Evolutionary conservation across 805 yeast species (phyloP), one percentile per base, ranked within the genome.

Genomic region (Metschnikowia lachancei): DNA sequence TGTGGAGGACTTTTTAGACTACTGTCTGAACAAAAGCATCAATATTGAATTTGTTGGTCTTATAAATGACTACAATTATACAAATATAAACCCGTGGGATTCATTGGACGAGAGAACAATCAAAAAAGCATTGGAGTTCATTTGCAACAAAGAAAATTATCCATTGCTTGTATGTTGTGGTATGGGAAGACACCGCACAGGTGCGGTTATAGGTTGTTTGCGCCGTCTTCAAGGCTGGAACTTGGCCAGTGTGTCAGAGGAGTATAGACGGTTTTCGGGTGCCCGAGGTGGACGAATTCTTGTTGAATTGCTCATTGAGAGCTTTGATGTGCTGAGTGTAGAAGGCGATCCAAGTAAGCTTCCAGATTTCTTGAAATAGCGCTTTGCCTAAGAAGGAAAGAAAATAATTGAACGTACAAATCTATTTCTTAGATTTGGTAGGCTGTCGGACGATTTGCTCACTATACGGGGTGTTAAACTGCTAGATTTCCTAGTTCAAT

Each of bases 131-230:
- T 67, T 92, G 51, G 85, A 83, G 51, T 75, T 89, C 29, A 85
- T 92, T 16, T 79, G 83, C 36, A 78, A 87, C 56, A 77, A 76
- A 52, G 75, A 79, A n/a, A 81, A 82, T 62, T 87, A 88, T 59
- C 98, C 99, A 0, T 58, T 94, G 51, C 69, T 94, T 41, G 91
- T 91, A 4, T 94, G 98, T 64, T 94, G 98, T 59, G 97, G 97
- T 12, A 94, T 94, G 99, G 99, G 99, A 0, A 74, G 99, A 55
- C 99, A 92, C 65, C 75, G 99, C 54, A 91, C 98, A 0, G 99
- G 99, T 1, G 91, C 98, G 0, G 96, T 94, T 3, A 81, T 94
- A 49, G 99, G 99, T 1, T 92, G 99, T 64, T 69, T 92, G 39
- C 72, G 99, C 52, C 76, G 96, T 49, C 70, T 94, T 16, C 97